These are phyloP conservation scores for Rutstroemia sp. DNA, from an alignment of 2,329 filamentous ascomycete genomes.

Conservation along the genomic window DNA sequence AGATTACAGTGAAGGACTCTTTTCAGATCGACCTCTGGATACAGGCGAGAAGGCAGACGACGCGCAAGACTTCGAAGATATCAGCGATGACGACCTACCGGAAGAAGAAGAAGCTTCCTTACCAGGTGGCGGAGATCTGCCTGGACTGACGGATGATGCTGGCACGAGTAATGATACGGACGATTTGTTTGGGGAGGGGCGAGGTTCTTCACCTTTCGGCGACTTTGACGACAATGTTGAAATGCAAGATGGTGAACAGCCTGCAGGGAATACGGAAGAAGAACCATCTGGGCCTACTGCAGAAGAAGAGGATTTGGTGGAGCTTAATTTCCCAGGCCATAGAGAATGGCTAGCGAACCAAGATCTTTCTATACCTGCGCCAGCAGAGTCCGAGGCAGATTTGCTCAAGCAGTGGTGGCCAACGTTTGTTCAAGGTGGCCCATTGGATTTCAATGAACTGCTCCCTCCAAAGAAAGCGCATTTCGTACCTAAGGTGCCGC, in stretches of 20 bases:
- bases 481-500: conserved; percentile 70
- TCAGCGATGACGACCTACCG: conserved; percentile 84
- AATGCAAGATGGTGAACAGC: conserved; percentile 13
- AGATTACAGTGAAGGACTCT: conserved; percentile 30
- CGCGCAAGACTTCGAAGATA: conserved; percentile 84
- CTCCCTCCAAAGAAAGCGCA: conserved; percentile 74
- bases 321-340: conserved; percentile 39
- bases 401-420: conserved; percentile 76
- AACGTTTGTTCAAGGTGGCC: conserved; percentile 65
- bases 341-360: conserved; percentile 39
- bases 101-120: conserved; percentile 57
- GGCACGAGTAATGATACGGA: conserved; percentile 51
- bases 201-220: conserved; percentile 25
- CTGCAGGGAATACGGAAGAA: conserved; percentile 12
- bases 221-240: conserved; percentile 18
- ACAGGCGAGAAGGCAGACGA: conserved; percentile 80
- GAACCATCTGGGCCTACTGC: conserved; percentile 18
- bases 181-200: conserved; percentile 61
- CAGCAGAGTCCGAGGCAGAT: conserved; percentile 66
- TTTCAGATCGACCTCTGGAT: conserved; percentile 46
- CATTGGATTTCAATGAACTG: conserved; percentile 73
- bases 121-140: conserved; percentile 19
- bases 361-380: conserved; percentile 57
- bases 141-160: conserved; percentile 45
- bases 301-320: conserved; percentile 22